Evolutionary conservation across 257 asterid genomes (phyloP).

Genomic region (Anisodus acutangulus): DNA sequence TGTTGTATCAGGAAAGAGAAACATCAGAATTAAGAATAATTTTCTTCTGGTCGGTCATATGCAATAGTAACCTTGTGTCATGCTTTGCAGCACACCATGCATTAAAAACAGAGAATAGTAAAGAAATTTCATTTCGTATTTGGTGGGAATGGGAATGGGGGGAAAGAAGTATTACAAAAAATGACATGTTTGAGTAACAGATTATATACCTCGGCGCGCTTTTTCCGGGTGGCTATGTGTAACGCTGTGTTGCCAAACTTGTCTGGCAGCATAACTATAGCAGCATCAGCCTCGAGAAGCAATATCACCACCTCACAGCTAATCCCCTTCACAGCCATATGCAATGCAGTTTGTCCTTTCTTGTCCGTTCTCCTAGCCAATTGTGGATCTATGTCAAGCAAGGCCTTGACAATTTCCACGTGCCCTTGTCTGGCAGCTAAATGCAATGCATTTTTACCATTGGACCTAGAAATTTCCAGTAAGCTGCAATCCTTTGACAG

Average conservation of each 20-base stretch:
- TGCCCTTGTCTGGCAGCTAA: slow-evolving; percentile 68
- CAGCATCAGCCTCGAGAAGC: slow-evolving; percentile 61
- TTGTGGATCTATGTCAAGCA: slow-evolving; percentile 58
- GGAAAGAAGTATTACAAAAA: not conserved
- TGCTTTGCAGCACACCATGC: not conserved
- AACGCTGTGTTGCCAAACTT: slow-evolving; percentile 54
- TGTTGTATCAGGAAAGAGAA: not conserved
- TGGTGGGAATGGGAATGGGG: not conserved
- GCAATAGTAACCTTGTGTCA: not conserved
- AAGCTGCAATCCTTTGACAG: slow-evolving; percentile 54
- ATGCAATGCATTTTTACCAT: slow-evolving; percentile 60
- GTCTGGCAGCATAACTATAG: slow-evolving; percentile 62
- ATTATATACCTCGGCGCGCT: slow-evolving; percentile 54
- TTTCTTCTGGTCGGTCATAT: not conserved
- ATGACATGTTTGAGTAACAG: not conserved
- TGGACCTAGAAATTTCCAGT: slow-evolving; percentile 54
- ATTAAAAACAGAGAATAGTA: not conserved
- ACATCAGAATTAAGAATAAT: not conserved
- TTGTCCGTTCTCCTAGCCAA: slow-evolving; percentile 59
- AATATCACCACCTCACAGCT: slow-evolving; percentile 51
- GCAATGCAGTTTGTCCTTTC: slow-evolving; percentile 66
- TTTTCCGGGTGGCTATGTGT: slow-evolving; percentile 59
- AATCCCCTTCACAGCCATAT: slow-evolving; percentile 67
- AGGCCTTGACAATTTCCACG: slow-evolving; percentile 52
- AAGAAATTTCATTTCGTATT: not conserved